These are phyloP conservation scores for Gnomoniopsis sp. DNA, from an alignment of 2,329 filamentous ascomycete genomes.

Conservation along the genomic window DNA sequence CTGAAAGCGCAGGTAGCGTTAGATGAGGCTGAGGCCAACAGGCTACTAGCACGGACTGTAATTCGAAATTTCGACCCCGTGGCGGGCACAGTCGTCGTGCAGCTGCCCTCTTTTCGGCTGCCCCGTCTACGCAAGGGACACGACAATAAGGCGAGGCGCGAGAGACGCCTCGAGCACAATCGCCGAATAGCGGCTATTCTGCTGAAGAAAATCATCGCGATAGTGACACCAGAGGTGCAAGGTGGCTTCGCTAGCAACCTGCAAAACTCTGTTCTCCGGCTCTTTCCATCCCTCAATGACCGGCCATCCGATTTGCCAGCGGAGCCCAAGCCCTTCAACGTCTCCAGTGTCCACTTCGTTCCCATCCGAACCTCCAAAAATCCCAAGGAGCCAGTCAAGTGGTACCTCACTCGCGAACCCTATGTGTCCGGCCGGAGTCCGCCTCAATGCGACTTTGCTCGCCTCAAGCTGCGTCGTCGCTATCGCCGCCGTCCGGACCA, in stretches of 20 bases:
- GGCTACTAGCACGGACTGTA: slow-evolving; percentile 49
- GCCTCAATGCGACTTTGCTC: slow-evolving; percentile 21
- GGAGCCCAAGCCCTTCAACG: slow-evolving; percentile 35
- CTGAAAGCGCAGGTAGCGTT: slow-evolving; percentile 41
- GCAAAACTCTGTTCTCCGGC: slow-evolving; percentile 40
- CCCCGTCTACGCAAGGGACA: slow-evolving; percentile 19
- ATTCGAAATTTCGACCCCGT: slow-evolving; percentile 45
- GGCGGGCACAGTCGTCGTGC: slow-evolving; percentile 43
- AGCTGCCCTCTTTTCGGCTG: slow-evolving; percentile 37
- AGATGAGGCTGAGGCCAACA: slow-evolving; percentile 50
- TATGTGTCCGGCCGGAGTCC: slow-evolving; percentile 38
- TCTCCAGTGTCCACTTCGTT: slow-evolving; percentile 45
- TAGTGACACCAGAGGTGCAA: slow-evolving; percentile 48
- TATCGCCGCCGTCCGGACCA: slow-evolving; percentile 2
- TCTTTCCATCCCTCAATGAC: slow-evolving; percentile 44
- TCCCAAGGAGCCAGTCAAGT: slow-evolving; percentile 26
- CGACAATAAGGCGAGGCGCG: slow-evolving; percentile 21
- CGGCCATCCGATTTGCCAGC: not conserved
- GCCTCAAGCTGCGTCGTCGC: slow-evolving; percentile 17
- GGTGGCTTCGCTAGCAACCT: slow-evolving; percentile 40
- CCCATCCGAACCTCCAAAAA: slow-evolving; percentile 27
- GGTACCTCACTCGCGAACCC: slow-evolving; percentile 45
- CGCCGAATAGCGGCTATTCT: slow-evolving; percentile 43
- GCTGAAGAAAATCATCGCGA: slow-evolving; percentile 44
- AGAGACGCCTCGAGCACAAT: slow-evolving; percentile 31